Base-by-base conservation (phyloP, 495 filamentous ascomycete genomes). In the Platismatia glauca region DNA sequence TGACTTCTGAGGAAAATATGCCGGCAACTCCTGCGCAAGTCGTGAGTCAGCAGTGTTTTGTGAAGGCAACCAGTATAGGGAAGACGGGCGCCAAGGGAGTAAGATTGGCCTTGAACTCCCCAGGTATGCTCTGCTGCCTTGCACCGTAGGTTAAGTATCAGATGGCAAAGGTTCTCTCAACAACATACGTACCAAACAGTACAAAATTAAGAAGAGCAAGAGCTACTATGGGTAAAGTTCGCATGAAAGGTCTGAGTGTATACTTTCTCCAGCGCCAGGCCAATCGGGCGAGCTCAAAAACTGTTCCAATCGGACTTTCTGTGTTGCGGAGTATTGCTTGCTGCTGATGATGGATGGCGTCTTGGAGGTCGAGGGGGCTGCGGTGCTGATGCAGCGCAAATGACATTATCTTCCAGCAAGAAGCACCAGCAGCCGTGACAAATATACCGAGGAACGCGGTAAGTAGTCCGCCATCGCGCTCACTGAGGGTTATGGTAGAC, bases 401-500 rank as follows among this genome's bases (percentile, higher is more conserved):
- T 53, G 70, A 71, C 9, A 71, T 16, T n/a, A 79, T 72, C 24
- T 62, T 60, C 78, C 78, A 80, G 61, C 72, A 70, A 31, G 70
- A 63, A 29, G 52, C 61, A 11, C 74, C 75, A 7, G 72, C 71
- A 13, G 69, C 50, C 1, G 69, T 69, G 39, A 80, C 73, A 41
- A 77, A 74, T 4, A 76, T 69, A 24, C 72, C 75, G 11, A 80
- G 66, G 46, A 77, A 75, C 3, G 76, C 75, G 29, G 69, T 74
- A 13, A 80, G 65, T 38, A 79, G 55, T 16, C 63, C 73, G 15
- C 71, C 76, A 63, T 74, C 50, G 2, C 59, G 57, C 59, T 67
- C 57, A 11, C 65, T 69, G 4, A 79, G 59, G 13, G 77, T 80
- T 55, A 78, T 46, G 1, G 77, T 80, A 3, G 76, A 69, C 24